Evolutionary conservation across 345 rosid genomes (phyloP).

Genomic region (Diplotaxis tenuifolia): DNA sequence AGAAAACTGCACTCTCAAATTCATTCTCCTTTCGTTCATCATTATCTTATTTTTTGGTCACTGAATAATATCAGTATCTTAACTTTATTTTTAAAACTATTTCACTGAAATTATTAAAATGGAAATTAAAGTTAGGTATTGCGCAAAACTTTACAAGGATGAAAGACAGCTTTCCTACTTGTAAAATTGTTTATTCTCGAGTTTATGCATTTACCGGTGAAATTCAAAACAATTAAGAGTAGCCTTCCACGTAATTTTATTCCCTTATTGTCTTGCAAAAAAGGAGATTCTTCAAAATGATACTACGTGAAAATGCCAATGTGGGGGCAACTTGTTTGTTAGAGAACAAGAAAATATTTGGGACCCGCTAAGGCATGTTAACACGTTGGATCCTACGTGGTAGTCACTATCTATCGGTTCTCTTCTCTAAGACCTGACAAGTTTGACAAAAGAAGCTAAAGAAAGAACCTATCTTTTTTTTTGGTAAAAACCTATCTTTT

Average conservation of each 20-base stretch:
- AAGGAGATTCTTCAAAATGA: background rate
- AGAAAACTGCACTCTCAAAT: too few relatives aligned
- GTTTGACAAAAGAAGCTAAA: constrained; percentile 7
- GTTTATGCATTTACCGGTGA: constrained; percentile 2
- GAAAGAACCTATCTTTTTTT: background rate
- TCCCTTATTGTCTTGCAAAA: background rate
- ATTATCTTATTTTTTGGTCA: too few relatives aligned
- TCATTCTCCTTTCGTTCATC: too few relatives aligned
- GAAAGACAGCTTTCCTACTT: background rate
- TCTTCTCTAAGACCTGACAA: constrained; percentile 22
- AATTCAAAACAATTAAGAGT: background rate
- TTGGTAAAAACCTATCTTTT: background rate
- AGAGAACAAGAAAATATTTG: background rate
- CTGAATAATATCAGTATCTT: too few relatives aligned
- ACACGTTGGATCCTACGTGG: constrained; percentile 63
- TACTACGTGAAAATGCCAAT: constrained; percentile 17
- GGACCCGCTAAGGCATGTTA: constrained; percentile 38
- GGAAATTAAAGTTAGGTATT: background rate
- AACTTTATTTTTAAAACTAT: too few relatives aligned
- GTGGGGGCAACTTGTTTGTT: background rate
- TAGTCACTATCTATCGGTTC: constrained; percentile 35
- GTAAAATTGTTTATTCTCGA: constrained; percentile 6
- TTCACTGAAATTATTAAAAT: too few relatives aligned
- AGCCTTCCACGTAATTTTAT: constrained; percentile 28
- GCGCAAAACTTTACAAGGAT: background rate